Evolutionary conservation across 495 filamentous ascomycete species (phyloP), one percentile per base, ranked within the genome.

Genomic region (Hypoxylon subgilvum): DNA sequence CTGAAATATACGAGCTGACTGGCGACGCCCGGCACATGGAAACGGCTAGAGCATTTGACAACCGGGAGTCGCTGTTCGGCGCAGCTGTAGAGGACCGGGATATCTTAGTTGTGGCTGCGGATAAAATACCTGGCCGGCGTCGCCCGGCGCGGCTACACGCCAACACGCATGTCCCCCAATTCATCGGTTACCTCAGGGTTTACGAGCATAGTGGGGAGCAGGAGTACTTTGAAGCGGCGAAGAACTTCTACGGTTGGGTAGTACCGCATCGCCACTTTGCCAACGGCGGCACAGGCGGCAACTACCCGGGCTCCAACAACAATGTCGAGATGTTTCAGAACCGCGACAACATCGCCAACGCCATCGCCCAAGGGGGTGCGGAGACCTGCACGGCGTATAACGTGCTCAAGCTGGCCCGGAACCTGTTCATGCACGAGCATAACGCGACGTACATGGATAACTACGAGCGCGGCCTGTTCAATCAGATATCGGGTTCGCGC

Each of bases 331-430:
- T 71, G 35, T 72, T 72, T 52, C 68, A 66, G 51, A 65, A 62
- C n/a, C 59, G 65, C 7, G 69, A 71, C 31, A 65, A 61, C 25
- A 69, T 72, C 42, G 59, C 68, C n/a, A 49, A 54, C 30, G 68
- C 68, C n/a, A 52, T 50, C 30, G 68, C 45, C 7, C 32, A 44
- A 2, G 60, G 57, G n/a, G 69, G 68, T n/a, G 63, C 68, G 6
- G 70, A 72, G 57, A 57, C 57, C 6, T 72, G 70, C 52, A 69
- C 69, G 8, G 60, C 63, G 16, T 72, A 72, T 40, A 72, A 72
- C 34, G 55, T 68, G 57, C 63, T 72, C 16, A 72, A 72, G 42
- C 49, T 72, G 14, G 69, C 68, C 6, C 66, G 68, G 27, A 69
- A 72, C 18, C 57, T 72, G 14, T 72, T 60, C 23, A 17, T 65